Percentiles rank a stretch among this genome's conserved stretches.
Evolutionary conservation across 768 basidiomycete species (phyloP).

Genomic region (Cubamyces lactineus): DNA sequence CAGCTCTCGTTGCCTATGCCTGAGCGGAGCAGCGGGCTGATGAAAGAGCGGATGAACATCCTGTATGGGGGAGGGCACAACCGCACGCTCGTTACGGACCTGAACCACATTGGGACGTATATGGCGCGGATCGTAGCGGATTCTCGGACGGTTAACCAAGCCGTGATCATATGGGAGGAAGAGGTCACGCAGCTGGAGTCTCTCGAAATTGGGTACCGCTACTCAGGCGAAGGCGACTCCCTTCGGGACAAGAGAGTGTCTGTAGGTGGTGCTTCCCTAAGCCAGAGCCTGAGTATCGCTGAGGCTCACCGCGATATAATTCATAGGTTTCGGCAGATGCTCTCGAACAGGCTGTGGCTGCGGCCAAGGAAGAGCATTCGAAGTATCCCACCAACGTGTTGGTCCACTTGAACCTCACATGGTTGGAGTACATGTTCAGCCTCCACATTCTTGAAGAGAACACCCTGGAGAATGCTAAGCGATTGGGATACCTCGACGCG

Average conservation of each 20-base stretch:
- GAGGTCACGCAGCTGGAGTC: constrained; percentile 32
- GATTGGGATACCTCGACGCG: constrained; percentile 36
- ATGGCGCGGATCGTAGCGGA: constrained; percentile 39
- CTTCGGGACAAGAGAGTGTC: constrained; percentile 15
- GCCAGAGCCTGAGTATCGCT: too few species aligned
- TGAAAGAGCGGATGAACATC: neutral
- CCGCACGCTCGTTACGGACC: constrained; percentile 29
- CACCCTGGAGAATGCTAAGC: constrained; percentile 31
- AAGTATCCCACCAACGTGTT: neutral
- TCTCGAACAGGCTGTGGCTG: constrained; percentile 1
- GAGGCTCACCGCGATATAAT: neutral
- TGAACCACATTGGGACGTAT: constrained; percentile 33
- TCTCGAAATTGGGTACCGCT: constrained; percentile 26
- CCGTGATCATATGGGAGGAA: constrained; percentile 34
- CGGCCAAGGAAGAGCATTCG: neutral
- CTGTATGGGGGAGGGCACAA: constrained; percentile 28
- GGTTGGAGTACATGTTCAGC: constrained; percentile 8
- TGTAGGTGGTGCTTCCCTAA: too few species aligned
- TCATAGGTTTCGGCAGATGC: constrained; percentile 13
- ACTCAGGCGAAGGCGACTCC: constrained; percentile 30
- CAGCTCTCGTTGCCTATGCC: constrained; percentile 25
- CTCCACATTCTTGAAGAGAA: constrained; percentile 37
- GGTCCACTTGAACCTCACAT: neutral
- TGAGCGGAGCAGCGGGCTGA: neutral
- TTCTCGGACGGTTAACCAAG: constrained; percentile 37